Evolutionary conservation across 352 stramenopile species (phyloP), one percentile per base, ranked within the genome.

Genomic region (Bremia lactucae): DNA sequence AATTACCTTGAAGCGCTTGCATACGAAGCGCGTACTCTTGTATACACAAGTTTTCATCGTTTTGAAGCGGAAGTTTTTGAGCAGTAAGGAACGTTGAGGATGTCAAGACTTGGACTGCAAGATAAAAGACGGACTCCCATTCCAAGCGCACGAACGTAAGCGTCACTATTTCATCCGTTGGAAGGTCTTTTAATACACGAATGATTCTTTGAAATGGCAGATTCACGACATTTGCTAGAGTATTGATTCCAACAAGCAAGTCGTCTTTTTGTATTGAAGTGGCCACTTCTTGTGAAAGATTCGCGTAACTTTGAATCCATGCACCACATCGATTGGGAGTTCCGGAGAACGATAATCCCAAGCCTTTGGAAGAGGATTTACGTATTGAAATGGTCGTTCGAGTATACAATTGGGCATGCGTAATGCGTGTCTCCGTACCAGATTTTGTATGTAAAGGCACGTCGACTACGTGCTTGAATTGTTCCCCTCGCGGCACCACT

Each of bases 331-430:
- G 80, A 9, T 68, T 64, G 10, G 73, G 73, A 14, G 79, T 71
- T 1, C 80, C 80, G 2, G 80, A 83, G 0, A 93, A 52, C 13
- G 80, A 93, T 5, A 93, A 57, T 51, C 80, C 90, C 14, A 93
- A 35, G 0, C 80, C 80, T 40, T 90, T 71, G n/a, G n/a, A n/a
- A n/a, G n/a, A n/a, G n/a, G n/a, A n/a, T n/a, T n/a, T n/a, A n/a
- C n/a, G n/a, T n/a, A n/a, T n/a, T n/a, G n/a, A n/a, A n/a, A n/a
- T n/a, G n/a, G n/a, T n/a, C n/a, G n/a, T n/a, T n/a, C n/a, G n/a
- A n/a, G n/a, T n/a, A n/a, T n/a, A n/a, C n/a, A n/a, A n/a, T n/a
- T n/a, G n/a, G n/a, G n/a, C n/a, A n/a, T n/a, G n/a, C n/a, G n/a
- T n/a, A n/a, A n/a, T n/a, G n/a, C n/a, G n/a, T n/a, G n/a, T n/a